A percentile compares a stretch with the other conserved stretches of the same genome.
Evolutionary conservation across 2,329 filamentous ascomycete species (phyloP).

Genomic region (Calonectria leucothoes): DNA sequence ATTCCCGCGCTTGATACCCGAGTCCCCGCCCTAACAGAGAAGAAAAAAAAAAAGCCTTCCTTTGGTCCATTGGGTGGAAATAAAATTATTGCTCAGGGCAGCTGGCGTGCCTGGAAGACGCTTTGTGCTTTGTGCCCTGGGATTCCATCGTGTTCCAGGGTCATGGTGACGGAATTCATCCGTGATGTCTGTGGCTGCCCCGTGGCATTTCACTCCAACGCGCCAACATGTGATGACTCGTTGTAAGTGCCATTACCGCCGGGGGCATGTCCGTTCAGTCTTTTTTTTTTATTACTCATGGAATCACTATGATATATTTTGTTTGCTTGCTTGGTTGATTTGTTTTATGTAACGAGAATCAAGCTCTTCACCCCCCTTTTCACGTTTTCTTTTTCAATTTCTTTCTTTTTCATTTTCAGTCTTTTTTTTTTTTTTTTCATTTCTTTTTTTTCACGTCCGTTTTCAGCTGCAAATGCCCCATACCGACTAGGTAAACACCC

Average conservation of each 20-base stretch:
- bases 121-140: neutral
- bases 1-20: constrained; percentile 47
- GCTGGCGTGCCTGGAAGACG: neutral
- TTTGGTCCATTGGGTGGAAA: neutral
- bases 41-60: neutral
- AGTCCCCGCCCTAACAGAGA: neutral
- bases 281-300: neutral
- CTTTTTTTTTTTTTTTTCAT: too few relatives aligned
- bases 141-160: neutral
- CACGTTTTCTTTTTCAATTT: too few relatives aligned
- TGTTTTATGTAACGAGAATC: neutral
- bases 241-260: neutral
- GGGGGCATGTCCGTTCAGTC: neutral
- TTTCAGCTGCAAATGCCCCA: neutral
- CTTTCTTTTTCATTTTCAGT: too few relatives aligned
- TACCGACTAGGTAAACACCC: neutral
- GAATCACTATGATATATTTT: neutral
- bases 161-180: neutral
- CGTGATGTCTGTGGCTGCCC: neutral
- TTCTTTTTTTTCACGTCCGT: neutral
- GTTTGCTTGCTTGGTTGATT: neutral
- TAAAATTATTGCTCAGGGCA: neutral
- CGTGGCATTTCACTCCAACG: neutral
- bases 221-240: constrained; percentile 2
- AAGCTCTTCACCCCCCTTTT: neutral